Base-by-base conservation (phyloP, 2,329 filamentous ascomycete species). In the Ophiocordyceps robertsii region DNA sequence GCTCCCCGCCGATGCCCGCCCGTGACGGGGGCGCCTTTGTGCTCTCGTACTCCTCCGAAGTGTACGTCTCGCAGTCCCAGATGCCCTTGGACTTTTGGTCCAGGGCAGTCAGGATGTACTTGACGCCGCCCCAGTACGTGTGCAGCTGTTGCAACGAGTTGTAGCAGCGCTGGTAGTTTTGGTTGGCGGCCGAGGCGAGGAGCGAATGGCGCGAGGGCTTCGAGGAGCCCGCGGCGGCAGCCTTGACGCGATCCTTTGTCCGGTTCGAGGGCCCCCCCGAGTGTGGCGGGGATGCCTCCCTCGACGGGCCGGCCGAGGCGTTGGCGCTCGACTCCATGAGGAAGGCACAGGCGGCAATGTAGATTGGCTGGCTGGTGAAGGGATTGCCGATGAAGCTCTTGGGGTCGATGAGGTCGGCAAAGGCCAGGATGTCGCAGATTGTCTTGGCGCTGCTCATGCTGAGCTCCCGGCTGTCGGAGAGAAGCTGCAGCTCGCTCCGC, bases 381-480 rank as follows among this genome's bases (percentile, higher is more conserved):
- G 87, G 87, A 46, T 92, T 94, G 1, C 86, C 85, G 30, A 89
- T 81, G 43, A 89, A 86, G 51, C 86, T 89, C 57, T 85, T 88
- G 0, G 84, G 79, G 57, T 93, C 85, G 41, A 92, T 85, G 10
- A 93, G 65, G 55, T 93, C 85, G 0, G 86, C 84, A 58, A 93
- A 93, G 1, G 84, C 82, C 9, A 93, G 63, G 14, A 94, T 94
- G 52, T 94, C 87, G 30, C 85, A 86, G 46, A 94, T 92, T 0
- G 87, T 93, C 64, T 93, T 94, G 12, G 87, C 88, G 21, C 85
- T 90, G 13, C 84, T 89, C 82, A 90, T 89, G 46, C 84, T 86
- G 6, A 80, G 60, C 56, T 92, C 85, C 43, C 84, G 79, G 49
- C 85, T 92, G 54, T 92, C 85, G 0, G 82, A 77, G 32, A 87